Conservation (phyloP, 202 grass and related monocot species). For the Alloteropsis angusta region DNA sequence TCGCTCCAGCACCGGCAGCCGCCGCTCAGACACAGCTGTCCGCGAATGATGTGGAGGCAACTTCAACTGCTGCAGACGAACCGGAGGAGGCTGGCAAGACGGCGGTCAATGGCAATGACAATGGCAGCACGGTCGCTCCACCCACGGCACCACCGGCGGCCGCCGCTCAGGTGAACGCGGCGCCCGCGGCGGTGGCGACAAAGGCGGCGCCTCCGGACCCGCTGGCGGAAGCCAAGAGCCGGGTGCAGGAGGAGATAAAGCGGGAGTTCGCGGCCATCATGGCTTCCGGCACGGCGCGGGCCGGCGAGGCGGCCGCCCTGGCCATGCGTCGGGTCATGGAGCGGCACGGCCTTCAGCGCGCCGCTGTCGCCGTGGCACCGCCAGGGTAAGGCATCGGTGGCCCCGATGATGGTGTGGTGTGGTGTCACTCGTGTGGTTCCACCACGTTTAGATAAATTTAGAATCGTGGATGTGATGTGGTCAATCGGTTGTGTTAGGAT, state of each 20-base stretch:
- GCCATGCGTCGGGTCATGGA: conserved; percentile 61
- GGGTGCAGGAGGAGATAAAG: conserved; percentile 61
- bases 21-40: no score
- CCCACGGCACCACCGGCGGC: conserved; percentile 15
- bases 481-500: background rate
- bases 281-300: conserved; percentile 37
- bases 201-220: conserved; percentile 9
- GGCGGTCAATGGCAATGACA: background rate
- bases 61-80: no score
- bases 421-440: background rate
- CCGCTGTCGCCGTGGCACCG: no score
- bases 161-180: no score
- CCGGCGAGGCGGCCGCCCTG: conserved; percentile 55
- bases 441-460: background rate
- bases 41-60: no score
- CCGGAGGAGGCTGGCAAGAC: background rate
- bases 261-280: conserved; percentile 66
- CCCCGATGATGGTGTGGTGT: background rate
- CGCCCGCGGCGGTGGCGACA: background rate
- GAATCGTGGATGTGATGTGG: background rate
- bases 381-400: background rate
- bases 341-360: conserved; percentile 34
- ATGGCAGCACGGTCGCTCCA: background rate
- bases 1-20: no score
- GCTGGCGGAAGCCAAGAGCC: conserved; percentile 34